A percentile compares a stretch with the other conserved stretches of the same genome.
Evolutionary conservation across 2,329 filamentous ascomycete genomes (phyloP).

Genomic region (Aureobasidium uvarum): DNA sequence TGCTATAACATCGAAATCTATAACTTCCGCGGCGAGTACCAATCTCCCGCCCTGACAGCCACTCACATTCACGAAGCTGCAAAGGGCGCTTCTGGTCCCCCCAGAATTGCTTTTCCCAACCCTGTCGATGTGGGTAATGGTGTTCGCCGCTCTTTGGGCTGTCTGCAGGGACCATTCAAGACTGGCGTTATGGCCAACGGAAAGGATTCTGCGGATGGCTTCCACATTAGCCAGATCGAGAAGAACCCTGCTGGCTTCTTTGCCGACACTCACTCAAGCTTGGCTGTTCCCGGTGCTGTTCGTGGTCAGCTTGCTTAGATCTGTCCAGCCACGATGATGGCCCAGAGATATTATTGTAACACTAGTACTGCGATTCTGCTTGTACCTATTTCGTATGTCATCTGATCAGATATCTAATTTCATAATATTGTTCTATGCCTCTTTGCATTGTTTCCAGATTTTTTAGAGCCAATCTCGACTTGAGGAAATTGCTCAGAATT

Average conservation of each 20-base stretch:
- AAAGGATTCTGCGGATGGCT: constrained; percentile 49
- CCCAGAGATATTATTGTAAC: background rate
- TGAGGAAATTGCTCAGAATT: background rate
- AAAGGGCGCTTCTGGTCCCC: constrained; percentile 50
- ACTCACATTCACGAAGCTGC: constrained; percentile 57
- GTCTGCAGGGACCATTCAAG: constrained; percentile 46
- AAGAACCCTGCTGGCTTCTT: constrained; percentile 53
- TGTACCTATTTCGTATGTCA: constrained; percentile 13
- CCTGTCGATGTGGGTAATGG: constrained; percentile 43
- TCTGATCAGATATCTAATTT: background rate
- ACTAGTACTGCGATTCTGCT: background rate
- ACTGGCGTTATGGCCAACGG: constrained; percentile 46
- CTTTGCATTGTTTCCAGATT: background rate
- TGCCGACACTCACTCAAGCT: constrained; percentile 53
- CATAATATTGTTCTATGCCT: background rate
- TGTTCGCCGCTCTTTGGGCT: constrained; percentile 44
- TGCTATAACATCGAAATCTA: constrained; percentile 54
- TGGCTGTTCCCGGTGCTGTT: constrained; percentile 52
- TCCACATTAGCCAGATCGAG: constrained; percentile 54
- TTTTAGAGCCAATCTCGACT: too few relatives aligned
- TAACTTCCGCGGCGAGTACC: constrained; percentile 52
- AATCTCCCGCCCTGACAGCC: constrained; percentile 52
- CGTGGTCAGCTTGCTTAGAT: constrained; percentile 49
- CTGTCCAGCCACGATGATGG: background rate
- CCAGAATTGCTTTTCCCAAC: constrained; percentile 54